A percentile compares a stretch with the other conserved stretches of the same genome.
These are phyloP conservation scores for Apiotrichum sp. DNA, from an alignment of 1,284 basidiomycete genomes.

Conservation along the genomic window DNA sequence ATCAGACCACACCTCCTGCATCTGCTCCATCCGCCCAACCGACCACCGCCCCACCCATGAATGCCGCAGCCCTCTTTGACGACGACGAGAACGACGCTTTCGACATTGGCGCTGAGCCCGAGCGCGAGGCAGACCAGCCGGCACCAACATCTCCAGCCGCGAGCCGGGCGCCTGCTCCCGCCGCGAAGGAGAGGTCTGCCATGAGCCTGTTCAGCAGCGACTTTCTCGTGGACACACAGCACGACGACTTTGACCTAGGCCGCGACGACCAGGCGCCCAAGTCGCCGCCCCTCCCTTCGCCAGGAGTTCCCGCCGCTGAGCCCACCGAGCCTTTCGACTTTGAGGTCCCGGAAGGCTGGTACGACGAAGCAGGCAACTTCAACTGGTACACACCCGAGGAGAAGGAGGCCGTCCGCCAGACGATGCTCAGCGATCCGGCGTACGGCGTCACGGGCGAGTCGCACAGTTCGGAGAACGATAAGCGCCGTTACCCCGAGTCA, in stretches of 20 bases:
- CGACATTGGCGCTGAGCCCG: slow-evolving; percentile 11
- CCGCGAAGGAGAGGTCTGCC: background rate
- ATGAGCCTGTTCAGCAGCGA: slow-evolving; percentile 21
- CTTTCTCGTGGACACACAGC: slow-evolving; percentile 34
- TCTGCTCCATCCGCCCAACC: background rate
- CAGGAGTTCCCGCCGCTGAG: background rate
- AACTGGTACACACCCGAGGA: slow-evolving; percentile 43
- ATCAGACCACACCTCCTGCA: background rate
- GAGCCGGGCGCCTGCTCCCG: background rate
- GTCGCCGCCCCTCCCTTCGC: background rate
- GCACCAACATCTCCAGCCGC: background rate
- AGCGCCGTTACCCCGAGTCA: slow-evolving; percentile 1
- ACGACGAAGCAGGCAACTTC: slow-evolving; percentile 36
- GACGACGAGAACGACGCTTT: slow-evolving; percentile 5
- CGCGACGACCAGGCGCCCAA: background rate
- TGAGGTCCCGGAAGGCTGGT: slow-evolving; percentile 43
- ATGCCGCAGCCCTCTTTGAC: slow-evolving; percentile 1
- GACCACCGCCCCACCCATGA: background rate
- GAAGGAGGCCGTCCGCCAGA: slow-evolving; percentile 30
- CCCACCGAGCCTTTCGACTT: slow-evolving; percentile 25
- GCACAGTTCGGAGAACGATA: slow-evolving; percentile 3
- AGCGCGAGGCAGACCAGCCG: background rate
- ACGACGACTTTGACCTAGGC: slow-evolving; percentile 26
- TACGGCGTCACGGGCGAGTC: background rate
- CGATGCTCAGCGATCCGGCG: slow-evolving; percentile 24